Conservation (phyloP, 1,139 yeast genomes). For the Eremothecium sinecaudum region DNA sequence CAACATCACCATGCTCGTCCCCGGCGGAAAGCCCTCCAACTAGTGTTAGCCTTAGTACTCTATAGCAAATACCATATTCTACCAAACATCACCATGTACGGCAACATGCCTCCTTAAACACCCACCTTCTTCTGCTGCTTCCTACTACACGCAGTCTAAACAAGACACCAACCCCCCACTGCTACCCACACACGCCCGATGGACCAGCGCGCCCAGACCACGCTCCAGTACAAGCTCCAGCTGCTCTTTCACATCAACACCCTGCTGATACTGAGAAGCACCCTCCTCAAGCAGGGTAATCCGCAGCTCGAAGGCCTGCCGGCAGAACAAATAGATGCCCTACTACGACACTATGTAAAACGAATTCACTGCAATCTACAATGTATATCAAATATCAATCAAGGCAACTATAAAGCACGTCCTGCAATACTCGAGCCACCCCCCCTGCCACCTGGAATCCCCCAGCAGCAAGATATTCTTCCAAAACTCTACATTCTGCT, state of each 20-base stretch:
- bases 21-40: constrained; percentile 37
- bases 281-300: constrained; percentile 2
- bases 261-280: constrained; percentile 21
- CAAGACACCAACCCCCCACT: no score
- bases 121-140: no score
- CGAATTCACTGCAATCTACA: constrained; percentile 31
- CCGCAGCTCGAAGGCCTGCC: constrained; percentile 3
- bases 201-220: background rate
- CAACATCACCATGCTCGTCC: constrained; percentile 68
- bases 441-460: constrained; percentile 8
- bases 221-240: constrained; percentile 27
- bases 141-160: no score
- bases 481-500: constrained; percentile 28
- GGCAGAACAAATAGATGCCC: constrained; percentile 3
- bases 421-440: constrained; percentile 28
- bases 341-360: constrained; percentile 23
- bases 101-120: no score
- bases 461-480: constrained; percentile 24
- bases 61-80: no score
- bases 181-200: background rate
- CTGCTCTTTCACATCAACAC: constrained; percentile 30
- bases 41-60: no score
- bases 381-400: constrained; percentile 30
- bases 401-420: constrained; percentile 22
- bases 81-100: no score